Evolutionary conservation across 164 flowering plant genomes (phyloP), one percentile per base, ranked within the genome.

Genomic region (Magnolia sinica): DNA sequence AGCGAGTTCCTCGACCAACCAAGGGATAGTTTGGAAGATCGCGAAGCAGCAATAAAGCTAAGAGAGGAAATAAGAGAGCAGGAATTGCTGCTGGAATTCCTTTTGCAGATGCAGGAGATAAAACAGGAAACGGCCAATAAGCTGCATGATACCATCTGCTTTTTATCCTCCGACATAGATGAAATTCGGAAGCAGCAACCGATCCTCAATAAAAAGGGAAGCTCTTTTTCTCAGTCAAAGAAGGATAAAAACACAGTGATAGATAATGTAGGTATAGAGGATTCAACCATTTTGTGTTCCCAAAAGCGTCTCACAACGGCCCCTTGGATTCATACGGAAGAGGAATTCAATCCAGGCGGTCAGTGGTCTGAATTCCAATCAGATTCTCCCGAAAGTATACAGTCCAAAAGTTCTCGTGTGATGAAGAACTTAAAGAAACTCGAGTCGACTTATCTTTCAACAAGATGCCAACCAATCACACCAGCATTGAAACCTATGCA

Each of bases 1-100:
- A 96, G 98, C 81, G 95, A 92, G 72, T 94, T 96, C 83, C 88
- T 96, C 50, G 86, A 83, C 78, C 94, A 88, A 78, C 93, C 89
- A 50, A 94, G 86, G 80, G 88, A 86, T 50, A 77, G 84, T 76
- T 55, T 91, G 75, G 91, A 88, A 82, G 96, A 89, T 74, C 92
- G 90, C 31, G 89, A 94, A 87, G 91, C 91, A 27, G 94, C 91
- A 55, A 86, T 89, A 81, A 89, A 91, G 77, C 87, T 96, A 51
- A 84, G 85, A 76, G 93, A 94, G 78, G 86, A 76, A 82, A 88
- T 88, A 81, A 97, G 91, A 78, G 97, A 96, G 83, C 90, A 91
- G 70, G 97, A 96, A 75, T 77, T 94, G 77, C 80, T 94, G 79
- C 88, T 91, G 14, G 98, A 96, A 63, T 92, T 96, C 77, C 93